Evolutionary conservation across 768 basidiomycete genomes (phyloP).

Genomic region (Termitomyces eurrhizus): DNA sequence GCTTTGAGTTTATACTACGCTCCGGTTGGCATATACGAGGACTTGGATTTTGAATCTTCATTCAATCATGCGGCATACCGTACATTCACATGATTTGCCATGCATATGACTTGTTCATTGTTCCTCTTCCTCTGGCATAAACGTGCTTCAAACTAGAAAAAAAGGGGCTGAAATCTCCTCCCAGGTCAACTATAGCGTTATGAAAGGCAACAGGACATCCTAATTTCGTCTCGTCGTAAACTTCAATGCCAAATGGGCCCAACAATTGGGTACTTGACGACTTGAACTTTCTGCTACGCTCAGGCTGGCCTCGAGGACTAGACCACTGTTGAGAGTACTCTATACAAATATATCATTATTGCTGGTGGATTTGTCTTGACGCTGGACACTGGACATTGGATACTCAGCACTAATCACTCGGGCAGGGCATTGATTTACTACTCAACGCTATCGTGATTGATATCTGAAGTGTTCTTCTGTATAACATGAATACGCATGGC

Average conservation of each 20-base stretch:
- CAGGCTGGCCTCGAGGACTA: background rate
- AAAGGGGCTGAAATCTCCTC: no score
- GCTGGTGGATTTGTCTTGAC: background rate
- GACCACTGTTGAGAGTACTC: background rate
- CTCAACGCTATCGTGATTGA: background rate
- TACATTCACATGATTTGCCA: background rate
- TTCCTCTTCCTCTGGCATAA: background rate
- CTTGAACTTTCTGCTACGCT: background rate
- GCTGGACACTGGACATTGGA: background rate
- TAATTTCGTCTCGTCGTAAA: background rate
- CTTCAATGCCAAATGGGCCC: background rate
- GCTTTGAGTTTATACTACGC: background rate
- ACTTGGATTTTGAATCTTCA: background rate
- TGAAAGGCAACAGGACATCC: background rate
- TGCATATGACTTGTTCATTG: background rate
- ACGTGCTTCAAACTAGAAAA: no score
- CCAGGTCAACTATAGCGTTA: no score
- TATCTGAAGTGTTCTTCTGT: background rate
- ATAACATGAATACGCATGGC: background rate
- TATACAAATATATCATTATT: background rate
- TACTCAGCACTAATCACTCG: background rate
- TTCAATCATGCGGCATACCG: background rate
- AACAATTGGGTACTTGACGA: background rate
- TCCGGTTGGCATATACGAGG: background rate
- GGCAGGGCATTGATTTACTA: background rate